Conservation (phyloP, 306 rosid species). For the Dicorynia guianensis region DNA sequence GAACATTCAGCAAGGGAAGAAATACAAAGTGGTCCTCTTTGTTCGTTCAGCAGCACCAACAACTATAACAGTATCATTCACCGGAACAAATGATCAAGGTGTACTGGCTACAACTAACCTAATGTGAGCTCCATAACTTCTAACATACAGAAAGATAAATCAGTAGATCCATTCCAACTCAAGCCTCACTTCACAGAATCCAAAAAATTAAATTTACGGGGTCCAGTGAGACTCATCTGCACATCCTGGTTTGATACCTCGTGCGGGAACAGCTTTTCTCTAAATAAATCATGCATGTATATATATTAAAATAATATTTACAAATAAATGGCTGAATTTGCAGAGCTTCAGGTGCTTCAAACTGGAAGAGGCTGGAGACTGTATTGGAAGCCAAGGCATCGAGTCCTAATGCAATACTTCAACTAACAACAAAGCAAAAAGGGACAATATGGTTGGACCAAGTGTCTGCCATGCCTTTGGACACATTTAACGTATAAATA, state of each 20-base stretch:
- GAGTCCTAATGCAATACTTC: constrained; percentile 29
- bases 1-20: constrained; percentile 75
- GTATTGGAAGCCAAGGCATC: constrained; percentile 26
- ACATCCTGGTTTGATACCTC: too few relatives aligned
- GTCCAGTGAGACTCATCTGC: too few relatives aligned
- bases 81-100: constrained; percentile 43
- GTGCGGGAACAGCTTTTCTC: too few relatives aligned
- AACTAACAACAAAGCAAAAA: constrained; percentile 43
- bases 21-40: constrained; percentile 56
- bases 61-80: constrained; percentile 60
- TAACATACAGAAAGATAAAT: background rate
- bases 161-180: too few relatives aligned
- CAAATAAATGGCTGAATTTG: background rate
- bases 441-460: constrained; percentile 55
- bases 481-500: constrained; percentile 38
- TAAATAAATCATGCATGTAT: background rate
- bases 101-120: constrained; percentile 55
- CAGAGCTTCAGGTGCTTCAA: constrained; percentile 54
- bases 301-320: background rate
- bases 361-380: constrained; percentile 44
- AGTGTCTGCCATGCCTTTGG: constrained; percentile 51
- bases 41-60: constrained; percentile 56
- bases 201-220: too few relatives aligned
- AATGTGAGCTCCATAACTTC: constrained; percentile 44
- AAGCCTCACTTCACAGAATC: too few relatives aligned